These are phyloP conservation scores for Neopestalotiopsis rosae DNA, from an alignment of 2,329 filamentous ascomycete species.

Conservation along the genomic window DNA sequence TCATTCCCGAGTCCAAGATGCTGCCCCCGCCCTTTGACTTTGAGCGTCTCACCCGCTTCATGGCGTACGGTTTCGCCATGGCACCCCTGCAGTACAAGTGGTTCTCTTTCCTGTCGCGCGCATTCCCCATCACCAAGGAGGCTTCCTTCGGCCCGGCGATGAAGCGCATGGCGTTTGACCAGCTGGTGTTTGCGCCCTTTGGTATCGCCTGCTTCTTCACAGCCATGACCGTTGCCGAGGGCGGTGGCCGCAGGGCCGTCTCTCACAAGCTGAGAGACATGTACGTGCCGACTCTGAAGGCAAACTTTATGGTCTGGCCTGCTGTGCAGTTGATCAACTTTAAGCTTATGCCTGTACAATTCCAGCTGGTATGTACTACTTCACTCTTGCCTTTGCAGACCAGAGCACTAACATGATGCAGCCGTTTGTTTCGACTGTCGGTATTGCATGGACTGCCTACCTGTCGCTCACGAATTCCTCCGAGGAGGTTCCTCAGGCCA, in stretches of 20 bases:
- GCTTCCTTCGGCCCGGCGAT: slow-evolving; percentile 77
- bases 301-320: slow-evolving; percentile 95
- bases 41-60: slow-evolving; percentile 90
- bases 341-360: slow-evolving; percentile 90
- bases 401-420: slow-evolving; percentile 41
- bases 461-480: slow-evolving; percentile 89
- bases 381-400: not conserved
- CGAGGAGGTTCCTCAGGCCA: slow-evolving; percentile 62
- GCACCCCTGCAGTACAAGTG: slow-evolving; percentile 94
- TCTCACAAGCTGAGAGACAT: slow-evolving; percentile 88
- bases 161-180: slow-evolving; percentile 91
- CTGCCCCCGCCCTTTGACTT: slow-evolving; percentile 91
- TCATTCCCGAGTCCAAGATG: slow-evolving; percentile 67
- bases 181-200: slow-evolving; percentile 90
- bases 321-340: slow-evolving; percentile 97
- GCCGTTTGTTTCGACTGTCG: slow-evolving; percentile 95
- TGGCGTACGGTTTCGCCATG: slow-evolving; percentile 97
- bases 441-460: slow-evolving; percentile 98
- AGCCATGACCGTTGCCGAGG: slow-evolving; percentile 95
- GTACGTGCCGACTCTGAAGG: slow-evolving; percentile 91
- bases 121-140: slow-evolving; percentile 84
- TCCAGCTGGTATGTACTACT: slow-evolving; percentile 80
- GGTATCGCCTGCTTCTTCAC: slow-evolving; percentile 90
- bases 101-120: slow-evolving; percentile 83
- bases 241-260: slow-evolving; percentile 82